Conservation (phyloP, 441 rosid species). For the Dalechampia spathulata region DNA sequence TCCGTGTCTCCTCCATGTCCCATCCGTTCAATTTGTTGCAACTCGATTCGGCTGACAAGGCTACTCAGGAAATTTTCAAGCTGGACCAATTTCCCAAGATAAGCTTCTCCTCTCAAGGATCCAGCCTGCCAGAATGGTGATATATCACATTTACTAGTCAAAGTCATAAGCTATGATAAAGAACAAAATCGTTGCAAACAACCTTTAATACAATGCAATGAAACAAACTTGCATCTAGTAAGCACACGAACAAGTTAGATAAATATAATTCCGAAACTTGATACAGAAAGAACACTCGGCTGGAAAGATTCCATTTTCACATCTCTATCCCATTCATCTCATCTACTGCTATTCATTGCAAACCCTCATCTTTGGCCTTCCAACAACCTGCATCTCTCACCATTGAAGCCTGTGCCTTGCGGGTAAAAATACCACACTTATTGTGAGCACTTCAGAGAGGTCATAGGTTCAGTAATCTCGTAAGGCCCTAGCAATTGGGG, state of each 20-base stretch:
- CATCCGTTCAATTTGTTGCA: slow-evolving; percentile 29
- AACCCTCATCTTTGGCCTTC: too few species aligned
- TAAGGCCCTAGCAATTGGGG: too few species aligned
- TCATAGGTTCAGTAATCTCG: too few species aligned
- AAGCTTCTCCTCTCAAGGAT: slow-evolving; percentile 49
- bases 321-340: too few species aligned
- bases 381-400: too few species aligned
- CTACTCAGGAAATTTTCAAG: slow-evolving; percentile 61
- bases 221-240: background rate
- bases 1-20: slow-evolving; percentile 31
- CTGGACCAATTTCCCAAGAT: slow-evolving; percentile 45
- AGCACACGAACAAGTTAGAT: background rate
- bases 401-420: too few species aligned
- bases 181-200: background rate
- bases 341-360: too few species aligned
- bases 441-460: too few species aligned
- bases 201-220: background rate
- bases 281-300: background rate
- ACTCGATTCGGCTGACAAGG: slow-evolving; percentile 42
- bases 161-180: background rate
- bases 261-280: background rate
- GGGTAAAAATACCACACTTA: too few species aligned
- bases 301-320: too few species aligned
- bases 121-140: slow-evolving; percentile 44
- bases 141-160: background rate